Base-by-base conservation (phyloP, 495 filamentous ascomycete species). In the Lasiosphaeria hispida region DNA sequence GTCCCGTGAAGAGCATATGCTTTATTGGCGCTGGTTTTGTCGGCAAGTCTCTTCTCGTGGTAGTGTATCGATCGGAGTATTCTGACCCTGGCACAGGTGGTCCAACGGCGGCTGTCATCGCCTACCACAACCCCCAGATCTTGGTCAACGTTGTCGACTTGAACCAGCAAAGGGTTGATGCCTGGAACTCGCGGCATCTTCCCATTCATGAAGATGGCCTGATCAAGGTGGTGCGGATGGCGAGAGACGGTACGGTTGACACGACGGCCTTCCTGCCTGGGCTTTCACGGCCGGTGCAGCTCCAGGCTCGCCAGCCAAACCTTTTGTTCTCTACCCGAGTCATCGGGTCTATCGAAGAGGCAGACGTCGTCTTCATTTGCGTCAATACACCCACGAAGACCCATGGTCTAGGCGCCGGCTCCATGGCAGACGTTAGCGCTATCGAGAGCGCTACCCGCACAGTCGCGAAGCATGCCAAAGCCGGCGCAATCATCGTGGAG, bases 341-440 rank as follows among this genome's bases (percentile, higher is more conserved):
- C 3, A 78, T 77, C 19, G 72, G 69, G 33, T 78, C 75, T 13
- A 87, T 95, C 34, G 68, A 71, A 9, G 79, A 84, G 37, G 88
- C 90, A 1, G 89, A 93, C 62, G 75, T 93, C 38, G 80, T 93
- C 58, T 83, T 95, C 57, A 82, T 93, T 51, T 83, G 86, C 6
- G 90, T 95, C 37, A 89, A 91, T 65, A 95, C 90, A 0, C 90
- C 90, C 6, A 92, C 90, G 4, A 92, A 92, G 69, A 79, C 70
- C 14, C 80, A 78, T 23, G 90, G 90, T 11, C 63, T 84, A 8
- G 90, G 90, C 0, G 84, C 86, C 3, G 90, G 88, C 5, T 76
- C 76, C 51, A 89, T 89, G 11, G 87, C 86, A 7, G 86, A 93
- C 60, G 78, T 92, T 62, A 82, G 81, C 14, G 83, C 84, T 7